Evolutionary conservation across 2,329 filamentous ascomycete species (phyloP).

Genomic region (Coccinonectria pachysandricola): DNA sequence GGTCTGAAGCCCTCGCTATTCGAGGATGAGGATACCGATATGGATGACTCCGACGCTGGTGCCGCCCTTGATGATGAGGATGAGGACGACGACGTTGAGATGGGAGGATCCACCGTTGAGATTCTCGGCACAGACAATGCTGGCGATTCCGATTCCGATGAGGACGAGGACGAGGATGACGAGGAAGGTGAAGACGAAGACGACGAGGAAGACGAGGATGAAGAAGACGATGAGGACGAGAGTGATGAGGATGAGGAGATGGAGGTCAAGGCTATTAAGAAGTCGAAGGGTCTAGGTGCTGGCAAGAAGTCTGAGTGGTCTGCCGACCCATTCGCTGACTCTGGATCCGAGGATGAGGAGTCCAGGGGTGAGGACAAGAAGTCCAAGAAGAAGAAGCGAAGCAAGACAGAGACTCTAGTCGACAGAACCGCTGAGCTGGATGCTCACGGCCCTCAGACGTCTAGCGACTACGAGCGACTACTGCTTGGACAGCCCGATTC

Average conservation of each 20-base stretch:
- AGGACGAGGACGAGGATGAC: slow-evolving; percentile 29
- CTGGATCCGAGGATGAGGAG: slow-evolving; percentile 38
- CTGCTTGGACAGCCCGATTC: slow-evolving; percentile 87
- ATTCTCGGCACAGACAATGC: slow-evolving; percentile 37
- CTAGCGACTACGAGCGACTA: slow-evolving; percentile 87
- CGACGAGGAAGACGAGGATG: slow-evolving; percentile 33
- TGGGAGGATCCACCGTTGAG: slow-evolving; percentile 35
- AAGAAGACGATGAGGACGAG: slow-evolving; percentile 25
- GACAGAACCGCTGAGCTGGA: slow-evolving; percentile 92
- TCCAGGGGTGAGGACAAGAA: slow-evolving; percentile 24
- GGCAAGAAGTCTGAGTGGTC: slow-evolving; percentile 87
- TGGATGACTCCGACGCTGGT: slow-evolving; percentile 36
- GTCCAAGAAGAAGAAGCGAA: slow-evolving; percentile 55
- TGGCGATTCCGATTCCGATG: slow-evolving; percentile 29
- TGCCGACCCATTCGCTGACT: slow-evolving; percentile 55
- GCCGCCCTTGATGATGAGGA: slow-evolving; percentile 34
- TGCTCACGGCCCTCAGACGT: slow-evolving; percentile 75
- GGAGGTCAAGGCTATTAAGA: slow-evolving; percentile 29
- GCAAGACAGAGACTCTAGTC: slow-evolving; percentile 67
- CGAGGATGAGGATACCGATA: slow-evolving; percentile 48
- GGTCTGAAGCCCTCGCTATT: slow-evolving; percentile 92
- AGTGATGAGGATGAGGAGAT: slow-evolving; percentile 25
- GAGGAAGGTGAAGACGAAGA: slow-evolving; percentile 23
- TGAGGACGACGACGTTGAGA: slow-evolving; percentile 40
- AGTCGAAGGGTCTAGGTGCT: slow-evolving; percentile 25